These are phyloP conservation scores for Trichophyton schoenleinii DNA, from an alignment of 2,329 filamentous ascomycete species.

Conservation along the genomic window DNA sequence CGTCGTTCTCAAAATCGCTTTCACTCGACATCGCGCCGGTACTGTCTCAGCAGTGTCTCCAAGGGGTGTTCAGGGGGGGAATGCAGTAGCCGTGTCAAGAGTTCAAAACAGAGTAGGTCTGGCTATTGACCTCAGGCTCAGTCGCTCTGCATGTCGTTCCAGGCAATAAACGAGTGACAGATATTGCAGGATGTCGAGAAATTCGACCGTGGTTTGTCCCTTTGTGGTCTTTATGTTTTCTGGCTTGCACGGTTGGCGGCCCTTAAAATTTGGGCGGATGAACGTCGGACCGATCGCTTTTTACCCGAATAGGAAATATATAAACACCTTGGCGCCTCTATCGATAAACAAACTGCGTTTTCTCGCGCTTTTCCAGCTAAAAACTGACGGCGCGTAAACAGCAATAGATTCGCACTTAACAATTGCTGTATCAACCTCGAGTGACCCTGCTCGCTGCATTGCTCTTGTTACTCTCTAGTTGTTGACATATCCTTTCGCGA, in stretches of 20 bases:
- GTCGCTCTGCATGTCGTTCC: neutral
- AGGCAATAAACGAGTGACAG: neutral
- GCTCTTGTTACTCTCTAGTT: neutral
- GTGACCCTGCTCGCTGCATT: no score
- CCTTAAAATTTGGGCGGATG: neutral
- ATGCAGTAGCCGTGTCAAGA: neutral
- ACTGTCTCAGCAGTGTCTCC: neutral
- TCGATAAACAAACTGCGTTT: neutral
- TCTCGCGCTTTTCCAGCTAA: neutral
- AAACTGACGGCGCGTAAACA: neutral
- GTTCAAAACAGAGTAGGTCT: neutral
- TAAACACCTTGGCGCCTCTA: neutral
- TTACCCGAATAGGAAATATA: neutral
- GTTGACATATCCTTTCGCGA: neutral
- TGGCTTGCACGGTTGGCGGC: no score
- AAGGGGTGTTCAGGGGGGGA: neutral
- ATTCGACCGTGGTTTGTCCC: neutral
- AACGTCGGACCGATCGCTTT: neutral
- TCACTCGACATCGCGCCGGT: neutral
- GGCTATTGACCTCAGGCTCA: neutral
- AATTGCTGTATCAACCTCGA: no score
- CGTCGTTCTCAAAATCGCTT: constrained; percentile 22
- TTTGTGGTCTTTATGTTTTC: neutral
- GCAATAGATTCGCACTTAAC: no score
- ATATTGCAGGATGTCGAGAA: neutral